These are phyloP conservation scores for Arbutus unedo DNA, from an alignment of 148 eudicot genomes.

Conservation along the genomic window DNA sequence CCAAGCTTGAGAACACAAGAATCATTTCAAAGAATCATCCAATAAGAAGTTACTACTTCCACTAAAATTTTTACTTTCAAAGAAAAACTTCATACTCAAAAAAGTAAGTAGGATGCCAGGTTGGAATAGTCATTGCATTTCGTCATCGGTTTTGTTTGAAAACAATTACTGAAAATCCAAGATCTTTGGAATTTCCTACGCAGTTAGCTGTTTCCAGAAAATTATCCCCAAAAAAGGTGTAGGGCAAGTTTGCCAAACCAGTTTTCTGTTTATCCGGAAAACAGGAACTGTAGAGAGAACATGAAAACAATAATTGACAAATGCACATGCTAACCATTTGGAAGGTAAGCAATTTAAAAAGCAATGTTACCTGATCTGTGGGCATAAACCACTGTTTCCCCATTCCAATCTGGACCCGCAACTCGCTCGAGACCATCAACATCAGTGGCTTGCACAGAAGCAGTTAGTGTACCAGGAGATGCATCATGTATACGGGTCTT, in stretches of 20 bases:
- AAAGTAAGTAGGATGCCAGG: background rate
- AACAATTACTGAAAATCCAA: background rate
- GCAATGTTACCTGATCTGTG: slow-evolving; percentile 52
- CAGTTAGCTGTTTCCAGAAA: no score
- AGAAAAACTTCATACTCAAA: background rate
- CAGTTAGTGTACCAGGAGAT: slow-evolving; percentile 69
- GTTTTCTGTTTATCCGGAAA: background rate
- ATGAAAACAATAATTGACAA: background rate
- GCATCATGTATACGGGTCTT: slow-evolving; percentile 80
- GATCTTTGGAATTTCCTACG: background rate
- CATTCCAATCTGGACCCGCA: slow-evolving; percentile 69
- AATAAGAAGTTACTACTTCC: background rate
- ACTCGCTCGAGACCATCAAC: slow-evolving; percentile 58
- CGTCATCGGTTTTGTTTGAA: background rate
- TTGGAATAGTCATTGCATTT: background rate
- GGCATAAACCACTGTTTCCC: slow-evolving; percentile 58
- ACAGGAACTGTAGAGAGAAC: background rate
- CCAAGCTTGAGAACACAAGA: background rate
- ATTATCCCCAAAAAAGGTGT: background rate
- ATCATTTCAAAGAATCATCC: background rate
- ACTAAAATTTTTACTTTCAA: background rate
- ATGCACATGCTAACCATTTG: background rate
- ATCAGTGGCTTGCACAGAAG: slow-evolving; percentile 60
- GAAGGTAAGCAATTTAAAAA: background rate
- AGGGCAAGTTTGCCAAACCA: background rate